Evolutionary conservation across 257 asterid species (phyloP), one percentile per base, ranked within the genome.

Genomic region (Gynochthodes officinalis): DNA sequence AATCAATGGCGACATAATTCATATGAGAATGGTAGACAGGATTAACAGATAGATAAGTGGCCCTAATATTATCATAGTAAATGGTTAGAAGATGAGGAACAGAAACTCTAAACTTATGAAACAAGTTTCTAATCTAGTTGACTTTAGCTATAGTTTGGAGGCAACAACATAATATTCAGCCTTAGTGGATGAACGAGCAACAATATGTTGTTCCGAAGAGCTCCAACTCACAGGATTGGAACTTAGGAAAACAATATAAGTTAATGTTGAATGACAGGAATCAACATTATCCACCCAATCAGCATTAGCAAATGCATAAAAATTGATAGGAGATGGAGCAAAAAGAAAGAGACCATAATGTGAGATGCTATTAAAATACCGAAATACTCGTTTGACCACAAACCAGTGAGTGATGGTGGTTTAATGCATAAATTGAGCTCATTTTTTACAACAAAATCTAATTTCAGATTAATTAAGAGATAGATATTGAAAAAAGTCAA

Each of bases 1-100:
- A 67, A 49, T 48, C 70, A 58, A 72, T 53, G 49, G 64, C 37
- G 23, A 60, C 10, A 40, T 72, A 58, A 1, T 72, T 60, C 62
- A 61, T 73, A 27, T 49, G 40, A 28, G 71, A 60, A 0, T 62
- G 71, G 59, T 0, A 57, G n/a, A 73, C 64, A 8, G 46, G 25
- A 30, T 63, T 60, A 5, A 12, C 21, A 5, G 19, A 0, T 7
- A 62, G 10, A 55, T 62, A 4, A 1, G 69, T 63, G 2, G 69
- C 44, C 3, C 69, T 12, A 63, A 39, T 28, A 30, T 63, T 63
- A 33, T 73, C 53, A 73, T 48, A n/a, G 5, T 28, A 55, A 28
- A 33, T 23, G 42, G 0, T 33, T 14, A 69, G 76, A 35, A 14
- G 11, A 19, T 12, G 13, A 4, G 50, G 6, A n/a, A 30, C 40